These are phyloP conservation scores for Ogataea zsoltii DNA, from an alignment of 805 yeast species.

Conservation along the genomic window DNA sequence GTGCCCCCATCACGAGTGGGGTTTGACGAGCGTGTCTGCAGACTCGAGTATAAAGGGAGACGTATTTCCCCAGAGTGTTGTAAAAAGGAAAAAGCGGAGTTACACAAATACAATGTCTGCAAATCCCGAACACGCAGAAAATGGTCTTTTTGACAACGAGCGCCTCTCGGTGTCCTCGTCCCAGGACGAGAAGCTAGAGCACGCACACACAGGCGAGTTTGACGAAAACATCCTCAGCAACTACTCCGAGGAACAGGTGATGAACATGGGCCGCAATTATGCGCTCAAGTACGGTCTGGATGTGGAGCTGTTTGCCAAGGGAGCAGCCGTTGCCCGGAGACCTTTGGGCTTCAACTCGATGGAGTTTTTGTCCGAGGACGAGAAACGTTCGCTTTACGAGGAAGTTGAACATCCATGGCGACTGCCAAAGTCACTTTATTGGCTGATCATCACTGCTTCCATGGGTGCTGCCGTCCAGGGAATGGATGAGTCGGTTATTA, in stretches of 20 bases:
- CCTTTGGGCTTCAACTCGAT: slow-evolving; percentile 60
- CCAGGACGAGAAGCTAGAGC: slow-evolving; percentile 16
- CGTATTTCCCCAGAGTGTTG: neutral
- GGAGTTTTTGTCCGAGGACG: slow-evolving; percentile 55
- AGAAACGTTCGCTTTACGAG: slow-evolving; percentile 48
- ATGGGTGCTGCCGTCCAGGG: slow-evolving; percentile 81
- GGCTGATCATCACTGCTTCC: slow-evolving; percentile 64
- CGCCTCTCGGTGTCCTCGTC: slow-evolving; percentile 11
- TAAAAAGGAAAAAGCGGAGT: slow-evolving; percentile 8
- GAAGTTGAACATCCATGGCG: slow-evolving; percentile 51
- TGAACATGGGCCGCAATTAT: slow-evolving; percentile 69
- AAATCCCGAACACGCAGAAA: neutral
- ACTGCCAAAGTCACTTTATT: slow-evolving; percentile 47
- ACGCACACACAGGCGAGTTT: slow-evolving; percentile 8
- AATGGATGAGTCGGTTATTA: slow-evolving; percentile 76
- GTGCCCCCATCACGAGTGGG: too few species aligned
- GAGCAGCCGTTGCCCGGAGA: slow-evolving; percentile 66
- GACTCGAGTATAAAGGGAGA: neutral
- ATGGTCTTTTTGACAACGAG: slow-evolving; percentile 14
- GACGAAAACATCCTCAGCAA: slow-evolving; percentile 52
- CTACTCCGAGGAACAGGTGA: slow-evolving; percentile 61
- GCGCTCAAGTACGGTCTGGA: slow-evolving; percentile 58
- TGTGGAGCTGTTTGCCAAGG: slow-evolving; percentile 59
- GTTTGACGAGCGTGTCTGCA: too few species aligned
- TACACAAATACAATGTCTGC: neutral